Conservation (phyloP, 1,284 basidiomycete species). For the Gymnopus androsaceus region DNA sequence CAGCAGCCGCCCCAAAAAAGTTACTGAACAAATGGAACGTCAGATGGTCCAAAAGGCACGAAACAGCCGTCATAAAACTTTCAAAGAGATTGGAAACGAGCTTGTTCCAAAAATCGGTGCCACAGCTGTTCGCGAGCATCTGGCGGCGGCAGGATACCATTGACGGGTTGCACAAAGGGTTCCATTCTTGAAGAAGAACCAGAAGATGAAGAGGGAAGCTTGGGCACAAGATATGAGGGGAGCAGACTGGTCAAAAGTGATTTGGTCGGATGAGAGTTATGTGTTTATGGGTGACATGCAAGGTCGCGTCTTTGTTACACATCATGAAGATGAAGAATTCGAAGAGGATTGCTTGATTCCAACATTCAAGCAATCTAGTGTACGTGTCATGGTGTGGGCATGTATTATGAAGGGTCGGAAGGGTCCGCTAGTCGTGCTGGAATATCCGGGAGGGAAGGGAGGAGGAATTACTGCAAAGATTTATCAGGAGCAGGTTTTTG, state of each 20-base stretch:
- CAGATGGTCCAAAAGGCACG: constrained; percentile 10
- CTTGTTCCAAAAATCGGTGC: constrained; percentile 13
- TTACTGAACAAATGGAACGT: constrained; percentile 10
- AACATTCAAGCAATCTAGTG: constrained; percentile 17
- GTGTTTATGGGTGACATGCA: constrained; percentile 19
- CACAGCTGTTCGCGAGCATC: constrained; percentile 19
- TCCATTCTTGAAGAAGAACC: constrained; percentile 17
- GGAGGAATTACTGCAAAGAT: constrained; percentile 20
- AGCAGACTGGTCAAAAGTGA: constrained; percentile 14
- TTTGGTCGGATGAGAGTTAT: constrained; percentile 26
- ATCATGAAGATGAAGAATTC: constrained; percentile 14
- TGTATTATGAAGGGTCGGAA: constrained; percentile 20
- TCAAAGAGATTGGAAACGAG: constrained; percentile 21
- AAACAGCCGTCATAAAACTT: constrained; percentile 18
- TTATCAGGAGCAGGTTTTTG: constrained; percentile 22
- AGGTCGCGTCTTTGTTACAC: constrained; percentile 20
- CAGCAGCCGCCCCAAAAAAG: constrained; percentile 19
- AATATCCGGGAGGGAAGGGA: constrained; percentile 20
- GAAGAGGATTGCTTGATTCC: constrained; percentile 21
- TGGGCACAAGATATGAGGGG: constrained; percentile 22
- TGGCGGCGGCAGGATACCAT: constrained; percentile 21
- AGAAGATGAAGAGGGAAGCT: constrained; percentile 16
- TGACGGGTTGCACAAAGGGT: constrained; percentile 23
- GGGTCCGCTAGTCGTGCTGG: constrained; percentile 19
- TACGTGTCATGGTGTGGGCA: constrained; percentile 16